These are phyloP conservation scores for Ballota nigra DNA, from an alignment of 257 asterid species.

Conservation along the genomic window DNA sequence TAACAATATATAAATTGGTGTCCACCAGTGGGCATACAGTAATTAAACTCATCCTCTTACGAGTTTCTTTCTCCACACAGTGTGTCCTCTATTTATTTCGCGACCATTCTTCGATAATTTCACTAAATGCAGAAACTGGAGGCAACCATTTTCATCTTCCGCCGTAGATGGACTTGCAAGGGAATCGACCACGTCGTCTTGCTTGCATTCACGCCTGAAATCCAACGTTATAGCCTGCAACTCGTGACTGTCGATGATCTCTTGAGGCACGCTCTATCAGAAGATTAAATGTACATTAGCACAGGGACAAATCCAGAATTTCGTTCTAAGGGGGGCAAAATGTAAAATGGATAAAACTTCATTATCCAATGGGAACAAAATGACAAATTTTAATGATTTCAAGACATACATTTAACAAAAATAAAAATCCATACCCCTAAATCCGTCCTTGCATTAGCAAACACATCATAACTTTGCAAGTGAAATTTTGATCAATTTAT, in stretches of 20 bases:
- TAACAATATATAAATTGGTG: too few relatives aligned
- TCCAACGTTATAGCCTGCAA: slow-evolving; percentile 58
- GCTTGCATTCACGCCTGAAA: slow-evolving; percentile 67
- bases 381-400: too few relatives aligned
- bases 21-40: too few relatives aligned
- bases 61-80: not conserved
- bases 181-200: slow-evolving; percentile 55
- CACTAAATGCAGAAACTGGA: not conserved
- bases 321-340: too few relatives aligned
- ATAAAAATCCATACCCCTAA: too few relatives aligned
- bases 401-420: too few relatives aligned
- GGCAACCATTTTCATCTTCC: not conserved
- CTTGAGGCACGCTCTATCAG: slow-evolving; percentile 62
- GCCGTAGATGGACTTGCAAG: slow-evolving; percentile 19
- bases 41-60: not conserved
- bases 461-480: too few relatives aligned
- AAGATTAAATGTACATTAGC: not conserved
- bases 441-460: too few relatives aligned
- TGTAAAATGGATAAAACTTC: too few relatives aligned
- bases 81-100: not conserved
- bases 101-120: not conserved
- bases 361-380: too few relatives aligned
- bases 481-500: not conserved
- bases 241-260: slow-evolving; percentile 52
- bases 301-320: too few relatives aligned